Percentiles rank a stretch among this genome's conserved stretches.
phyloP scores from a whole-genome alignment of 257 asterid genomes.

The Coffea eugenioides region DNA sequence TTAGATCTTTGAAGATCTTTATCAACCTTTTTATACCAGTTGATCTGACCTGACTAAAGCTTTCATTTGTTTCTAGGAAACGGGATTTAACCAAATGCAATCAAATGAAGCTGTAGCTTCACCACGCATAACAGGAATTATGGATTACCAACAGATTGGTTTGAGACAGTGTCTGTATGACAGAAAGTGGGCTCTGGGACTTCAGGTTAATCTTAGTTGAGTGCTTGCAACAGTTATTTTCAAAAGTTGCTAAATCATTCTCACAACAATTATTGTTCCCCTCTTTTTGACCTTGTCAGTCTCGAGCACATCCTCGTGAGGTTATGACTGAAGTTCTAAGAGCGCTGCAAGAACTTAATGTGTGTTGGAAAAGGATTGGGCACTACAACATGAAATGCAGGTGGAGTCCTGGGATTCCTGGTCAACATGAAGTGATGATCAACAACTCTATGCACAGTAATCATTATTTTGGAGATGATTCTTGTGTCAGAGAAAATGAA shows the following conservation, averaged over 20 bases:
- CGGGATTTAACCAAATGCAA: conserved; percentile 39
- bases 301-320: conserved; percentile 94
- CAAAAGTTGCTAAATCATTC: background rate
- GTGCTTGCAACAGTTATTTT: background rate
- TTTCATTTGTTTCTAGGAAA: conserved; percentile 38
- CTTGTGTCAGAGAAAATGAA: conserved; percentile 56
- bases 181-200: conserved; percentile 95
- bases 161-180: conserved; percentile 61
- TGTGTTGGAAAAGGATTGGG: conserved; percentile 86
- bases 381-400: conserved; percentile 92
- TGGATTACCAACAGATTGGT: conserved; percentile 63
- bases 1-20: background rate
- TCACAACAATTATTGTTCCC: background rate
- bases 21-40: background rate
- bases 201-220: conserved; percentile 59
- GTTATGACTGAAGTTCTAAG: conserved; percentile 89
- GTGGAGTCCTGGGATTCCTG: conserved; percentile 54
- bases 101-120: conserved; percentile 51
- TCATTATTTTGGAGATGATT: conserved; percentile 51
- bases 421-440: conserved; percentile 40
- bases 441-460: conserved; percentile 46
- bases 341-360: conserved; percentile 75
- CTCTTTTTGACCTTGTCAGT: conserved; percentile 41
- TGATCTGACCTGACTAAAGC: background rate
- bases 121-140: conserved; percentile 52